Evolutionary conservation across 495 filamentous ascomycete species (phyloP).

Genomic region (Aspergillus cavernicola): DNA sequence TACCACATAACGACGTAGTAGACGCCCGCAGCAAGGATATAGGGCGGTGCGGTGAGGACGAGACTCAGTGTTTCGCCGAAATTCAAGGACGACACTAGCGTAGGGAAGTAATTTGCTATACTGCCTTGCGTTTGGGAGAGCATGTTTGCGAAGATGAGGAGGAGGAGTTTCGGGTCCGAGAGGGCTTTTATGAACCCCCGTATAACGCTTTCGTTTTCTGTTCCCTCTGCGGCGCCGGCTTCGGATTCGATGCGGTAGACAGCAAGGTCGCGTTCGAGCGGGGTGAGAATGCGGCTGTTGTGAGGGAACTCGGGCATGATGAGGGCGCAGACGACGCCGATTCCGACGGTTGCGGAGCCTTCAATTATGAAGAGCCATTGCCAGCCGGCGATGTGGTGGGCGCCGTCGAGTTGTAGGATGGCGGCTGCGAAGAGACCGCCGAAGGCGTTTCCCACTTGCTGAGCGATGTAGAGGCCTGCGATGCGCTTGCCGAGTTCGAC

Average conservation of each 20-base stretch:
- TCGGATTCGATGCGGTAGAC: too few relatives aligned
- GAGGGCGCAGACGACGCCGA: too few relatives aligned
- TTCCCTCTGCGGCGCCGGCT: too few relatives aligned
- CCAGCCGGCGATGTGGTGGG: conserved; percentile 46
- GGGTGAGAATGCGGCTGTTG: too few relatives aligned
- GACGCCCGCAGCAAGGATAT: conserved; percentile 23
- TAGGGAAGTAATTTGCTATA: conserved; percentile 18
- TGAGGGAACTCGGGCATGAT: too few relatives aligned
- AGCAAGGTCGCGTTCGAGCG: too few relatives aligned
- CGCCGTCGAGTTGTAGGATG: conserved; percentile 47
- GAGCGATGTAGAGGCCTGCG: conserved; percentile 54
- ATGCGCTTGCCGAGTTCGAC: conserved; percentile 53
- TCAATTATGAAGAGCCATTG: conserved; percentile 49
- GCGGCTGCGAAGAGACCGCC: conserved; percentile 53
- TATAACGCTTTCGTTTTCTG: too few relatives aligned
- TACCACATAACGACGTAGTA: conserved; percentile 26
- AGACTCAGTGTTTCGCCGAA: conserved; percentile 6
- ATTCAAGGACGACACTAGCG: conserved; percentile 5
- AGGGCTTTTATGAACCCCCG: too few relatives aligned
- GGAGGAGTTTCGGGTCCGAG: too few relatives aligned
- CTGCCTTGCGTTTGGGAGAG: too few relatives aligned
- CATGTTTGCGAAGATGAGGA: conserved; percentile 26
- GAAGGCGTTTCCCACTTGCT: conserved; percentile 54
- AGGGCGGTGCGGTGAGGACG: conserved; percentile 16
- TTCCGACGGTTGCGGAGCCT: too few relatives aligned